Percentiles rank a stretch among this genome's conserved stretches.
phyloP scores from a whole-genome alignment of 2,329 filamentous ascomycete genomes.

The Sclerotinia trifoliorum region DNA sequence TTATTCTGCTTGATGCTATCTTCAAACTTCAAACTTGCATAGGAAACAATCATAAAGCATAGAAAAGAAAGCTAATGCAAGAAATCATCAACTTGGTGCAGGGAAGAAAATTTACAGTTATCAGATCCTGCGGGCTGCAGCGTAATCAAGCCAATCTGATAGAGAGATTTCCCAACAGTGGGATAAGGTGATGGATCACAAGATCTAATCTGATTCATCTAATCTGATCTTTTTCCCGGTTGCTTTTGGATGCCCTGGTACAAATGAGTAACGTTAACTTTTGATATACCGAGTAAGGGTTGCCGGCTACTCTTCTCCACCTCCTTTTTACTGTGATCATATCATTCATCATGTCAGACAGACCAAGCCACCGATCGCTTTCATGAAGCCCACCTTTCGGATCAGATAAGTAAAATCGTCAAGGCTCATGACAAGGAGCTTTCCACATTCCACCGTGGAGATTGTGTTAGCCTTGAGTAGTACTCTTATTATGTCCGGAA shows the following conservation, averaged over 20 bases:
- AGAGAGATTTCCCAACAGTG: no score
- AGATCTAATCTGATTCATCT: constrained; percentile 13
- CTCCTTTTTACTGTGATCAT: neutral
- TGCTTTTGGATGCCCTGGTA: no score
- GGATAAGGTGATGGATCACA: neutral
- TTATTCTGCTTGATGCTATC: no score
- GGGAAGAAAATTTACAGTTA: no score
- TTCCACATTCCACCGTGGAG: neutral
- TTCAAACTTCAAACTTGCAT: no score
- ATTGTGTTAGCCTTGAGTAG: neutral
- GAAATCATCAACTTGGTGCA: no score
- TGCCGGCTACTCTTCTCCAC: neutral
- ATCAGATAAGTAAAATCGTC: constrained; percentile 12
- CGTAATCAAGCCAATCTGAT: neutral
- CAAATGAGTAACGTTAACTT: no score
- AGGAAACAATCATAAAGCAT: no score
- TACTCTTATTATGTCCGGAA: neutral
- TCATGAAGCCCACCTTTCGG: neutral
- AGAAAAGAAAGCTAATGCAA: no score
- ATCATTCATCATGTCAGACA: neutral
- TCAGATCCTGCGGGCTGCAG: neutral
- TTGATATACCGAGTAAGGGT: neutral
- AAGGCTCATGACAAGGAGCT: neutral
- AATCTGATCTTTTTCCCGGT: neutral
- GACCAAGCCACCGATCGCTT: neutral